Evolutionary conservation across 148 eudicot genomes (phyloP).

Genomic region (Cornus controversa): DNA sequence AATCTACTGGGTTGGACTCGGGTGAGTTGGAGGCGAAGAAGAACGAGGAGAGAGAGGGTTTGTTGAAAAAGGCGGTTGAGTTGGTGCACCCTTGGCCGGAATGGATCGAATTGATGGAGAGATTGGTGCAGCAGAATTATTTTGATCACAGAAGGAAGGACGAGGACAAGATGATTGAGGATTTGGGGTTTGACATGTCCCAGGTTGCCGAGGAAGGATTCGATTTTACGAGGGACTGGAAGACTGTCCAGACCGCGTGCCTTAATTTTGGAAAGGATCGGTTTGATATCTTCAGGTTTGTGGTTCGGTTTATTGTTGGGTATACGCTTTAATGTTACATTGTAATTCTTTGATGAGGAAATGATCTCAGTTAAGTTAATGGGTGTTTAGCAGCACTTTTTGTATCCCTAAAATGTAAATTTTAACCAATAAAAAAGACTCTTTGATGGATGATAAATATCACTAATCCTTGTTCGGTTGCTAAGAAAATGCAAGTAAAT

Average conservation of each 20-base stretch:
- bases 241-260: slow-evolving; percentile 70
- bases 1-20: neutral
- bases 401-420: neutral
- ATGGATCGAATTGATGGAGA: slow-evolving; percentile 90
- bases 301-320: neutral
- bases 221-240: slow-evolving; percentile 83
- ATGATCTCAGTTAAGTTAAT: neutral
- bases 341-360: neutral
- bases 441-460: too few species aligned
- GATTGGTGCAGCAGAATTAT: slow-evolving; percentile 82
- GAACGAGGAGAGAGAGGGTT: slow-evolving; percentile 19
- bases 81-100: slow-evolving; percentile 92
- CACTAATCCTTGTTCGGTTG: too few species aligned
- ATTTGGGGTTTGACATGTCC: slow-evolving; percentile 45
- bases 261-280: slow-evolving; percentile 78
- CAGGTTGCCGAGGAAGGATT: slow-evolving; percentile 42
- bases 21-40: slow-evolving; percentile 7
- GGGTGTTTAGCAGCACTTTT: neutral
- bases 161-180: slow-evolving; percentile 67
- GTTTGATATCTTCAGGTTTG: slow-evolving; percentile 84
- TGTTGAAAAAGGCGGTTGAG: slow-evolving; percentile 43
- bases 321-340: neutral
- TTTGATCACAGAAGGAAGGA: slow-evolving; percentile 76
- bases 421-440: neutral
- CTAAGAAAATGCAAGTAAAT: too few species aligned